Conservation (phyloP, 768 basidiomycete genomes). For the Serendipita indica region DNA sequence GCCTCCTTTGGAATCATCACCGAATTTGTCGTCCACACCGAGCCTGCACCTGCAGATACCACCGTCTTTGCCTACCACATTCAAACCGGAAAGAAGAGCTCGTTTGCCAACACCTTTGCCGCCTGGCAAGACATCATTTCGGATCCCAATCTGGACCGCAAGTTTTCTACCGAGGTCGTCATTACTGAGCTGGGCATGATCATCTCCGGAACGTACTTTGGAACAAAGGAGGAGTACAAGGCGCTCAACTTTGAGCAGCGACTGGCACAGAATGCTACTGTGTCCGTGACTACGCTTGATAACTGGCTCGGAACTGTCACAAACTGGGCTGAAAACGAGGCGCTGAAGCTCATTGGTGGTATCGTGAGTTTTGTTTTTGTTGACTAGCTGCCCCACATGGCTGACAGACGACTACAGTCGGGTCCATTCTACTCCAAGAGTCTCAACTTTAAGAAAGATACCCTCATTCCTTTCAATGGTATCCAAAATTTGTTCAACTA, state of each 20-base stretch:
- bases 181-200: constrained; percentile 11
- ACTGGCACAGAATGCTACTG: constrained; percentile 8
- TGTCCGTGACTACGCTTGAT: background rate
- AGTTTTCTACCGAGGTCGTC: constrained; percentile 9
- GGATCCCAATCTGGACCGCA: constrained; percentile 10
- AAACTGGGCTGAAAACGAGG: constrained; percentile 12
- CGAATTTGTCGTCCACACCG: constrained; percentile 19
- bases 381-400: background rate
- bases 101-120: constrained; percentile 8
- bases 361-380: background rate
- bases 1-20: constrained; percentile 23
- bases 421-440: constrained; percentile 13
- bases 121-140: constrained; percentile 11
- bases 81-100: background rate
- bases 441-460: constrained; percentile 7
- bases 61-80: constrained; percentile 11
- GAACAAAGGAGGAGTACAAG: constrained; percentile 6
- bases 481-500: constrained; percentile 11
- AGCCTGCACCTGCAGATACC: constrained; percentile 17
- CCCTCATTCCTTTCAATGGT: constrained; percentile 8
- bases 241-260: constrained; percentile 7
- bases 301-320: constrained; percentile 11
- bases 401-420: background rate
- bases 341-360: constrained; percentile 5
- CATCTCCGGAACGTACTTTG: constrained; percentile 10